These are phyloP conservation scores for Botrytis elliptica DNA, from an alignment of 2,329 filamentous ascomycete genomes.

Conservation along the genomic window DNA sequence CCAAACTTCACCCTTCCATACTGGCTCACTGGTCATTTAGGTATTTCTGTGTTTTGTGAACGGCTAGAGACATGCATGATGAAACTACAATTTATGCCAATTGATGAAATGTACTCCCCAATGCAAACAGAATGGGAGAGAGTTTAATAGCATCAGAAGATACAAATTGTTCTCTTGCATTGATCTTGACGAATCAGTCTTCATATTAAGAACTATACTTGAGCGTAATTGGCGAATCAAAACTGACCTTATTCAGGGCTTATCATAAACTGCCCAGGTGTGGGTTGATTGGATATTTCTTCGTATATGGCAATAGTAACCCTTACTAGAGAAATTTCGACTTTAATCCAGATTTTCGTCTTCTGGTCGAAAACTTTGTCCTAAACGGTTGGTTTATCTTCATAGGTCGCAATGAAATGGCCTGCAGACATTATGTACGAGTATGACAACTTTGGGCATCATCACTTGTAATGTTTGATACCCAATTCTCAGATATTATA, in stretches of 20 bases:
- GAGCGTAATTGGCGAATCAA: not conserved
- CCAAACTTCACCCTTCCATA: not conserved
- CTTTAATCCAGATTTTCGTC: not conserved
- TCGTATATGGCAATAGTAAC: not conserved
- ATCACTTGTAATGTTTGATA: slow-evolving; percentile 8
- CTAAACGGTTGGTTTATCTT: not conserved
- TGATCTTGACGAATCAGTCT: not conserved
- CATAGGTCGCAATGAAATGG: slow-evolving; percentile 1
- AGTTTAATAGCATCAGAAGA: not conserved
- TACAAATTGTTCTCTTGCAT: not conserved
- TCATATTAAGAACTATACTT: not conserved
- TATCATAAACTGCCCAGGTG: too few species aligned
- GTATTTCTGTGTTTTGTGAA: not conserved
- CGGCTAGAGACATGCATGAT: not conserved
- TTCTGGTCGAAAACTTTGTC: not conserved
- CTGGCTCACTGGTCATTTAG: not conserved
- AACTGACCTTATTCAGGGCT: not conserved
- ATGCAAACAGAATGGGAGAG: not conserved
- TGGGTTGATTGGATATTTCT: not conserved
- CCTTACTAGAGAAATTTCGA: not conserved
- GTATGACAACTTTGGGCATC: slow-evolving; percentile 19
- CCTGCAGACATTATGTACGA: slow-evolving; percentile 16
- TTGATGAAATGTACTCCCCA: slow-evolving; percentile 4
- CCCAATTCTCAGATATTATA: slow-evolving; percentile 12
- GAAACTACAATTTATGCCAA: not conserved